These are phyloP conservation scores for Fusarium camptoceras DNA, from an alignment of 2,329 filamentous ascomycete species.

Conservation along the genomic window DNA sequence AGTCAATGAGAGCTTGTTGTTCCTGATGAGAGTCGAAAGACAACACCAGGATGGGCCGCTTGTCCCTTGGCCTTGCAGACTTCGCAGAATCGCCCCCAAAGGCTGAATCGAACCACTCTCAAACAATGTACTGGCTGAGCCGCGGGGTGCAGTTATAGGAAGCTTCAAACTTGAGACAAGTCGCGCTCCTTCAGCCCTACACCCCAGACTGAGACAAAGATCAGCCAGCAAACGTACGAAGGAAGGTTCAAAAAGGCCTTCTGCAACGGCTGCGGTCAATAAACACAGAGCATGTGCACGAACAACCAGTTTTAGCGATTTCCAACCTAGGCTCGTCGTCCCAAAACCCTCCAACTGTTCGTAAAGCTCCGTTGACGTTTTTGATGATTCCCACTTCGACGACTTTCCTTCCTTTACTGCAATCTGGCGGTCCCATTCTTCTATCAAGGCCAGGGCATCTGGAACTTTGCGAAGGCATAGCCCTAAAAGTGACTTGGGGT, in stretches of 20 bases:
- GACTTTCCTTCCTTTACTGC: constrained; percentile 39
- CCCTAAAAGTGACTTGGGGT: constrained; percentile 51
- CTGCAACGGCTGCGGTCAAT: constrained; percentile 46
- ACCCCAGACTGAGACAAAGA: constrained; percentile 47
- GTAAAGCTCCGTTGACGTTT: constrained; percentile 50
- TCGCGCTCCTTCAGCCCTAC: constrained; percentile 46
- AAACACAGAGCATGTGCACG: constrained; percentile 49
- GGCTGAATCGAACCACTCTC: constrained; percentile 40
- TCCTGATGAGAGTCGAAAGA: constrained; percentile 38
- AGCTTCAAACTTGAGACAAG: constrained; percentile 39
- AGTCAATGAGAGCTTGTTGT: constrained; percentile 33
- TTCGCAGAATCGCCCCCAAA: constrained; percentile 36
- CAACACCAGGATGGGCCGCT: constrained; percentile 40
- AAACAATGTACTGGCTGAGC: constrained; percentile 20
- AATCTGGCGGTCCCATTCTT: constrained; percentile 49
- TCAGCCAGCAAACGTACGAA: constrained; percentile 47
- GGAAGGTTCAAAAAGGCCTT: constrained; percentile 48
- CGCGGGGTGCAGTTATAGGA: constrained; percentile 32
- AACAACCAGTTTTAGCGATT: constrained; percentile 50
- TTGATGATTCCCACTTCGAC: constrained; percentile 46
- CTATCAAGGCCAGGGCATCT: constrained; percentile 48
- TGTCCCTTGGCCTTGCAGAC: constrained; percentile 10
- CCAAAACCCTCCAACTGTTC: constrained; percentile 52
- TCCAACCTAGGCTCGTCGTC: constrained; percentile 47
- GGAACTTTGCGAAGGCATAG: constrained; percentile 53